These are phyloP conservation scores for Cutaneotrichosporon sp. DNA, from an alignment of 1,284 basidiomycete species.

Conservation along the genomic window DNA sequence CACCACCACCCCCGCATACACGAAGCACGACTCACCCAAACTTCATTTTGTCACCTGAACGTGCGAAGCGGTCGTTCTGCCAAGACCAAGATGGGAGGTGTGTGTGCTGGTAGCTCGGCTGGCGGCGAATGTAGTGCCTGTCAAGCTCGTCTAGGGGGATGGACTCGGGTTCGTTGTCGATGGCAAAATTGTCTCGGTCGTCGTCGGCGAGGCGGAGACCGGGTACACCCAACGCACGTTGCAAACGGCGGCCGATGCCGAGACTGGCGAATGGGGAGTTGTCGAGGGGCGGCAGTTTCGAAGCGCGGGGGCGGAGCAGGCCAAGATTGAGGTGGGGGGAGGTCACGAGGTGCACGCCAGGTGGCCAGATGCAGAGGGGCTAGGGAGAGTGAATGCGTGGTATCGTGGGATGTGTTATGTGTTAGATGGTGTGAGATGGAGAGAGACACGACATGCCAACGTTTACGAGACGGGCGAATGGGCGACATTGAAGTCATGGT, in stretches of 20 bases:
- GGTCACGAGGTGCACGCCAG: neutral
- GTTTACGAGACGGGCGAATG: too few relatives aligned
- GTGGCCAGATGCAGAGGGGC: too few relatives aligned
- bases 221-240: conserved; percentile 11
- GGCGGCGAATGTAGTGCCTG: neutral
- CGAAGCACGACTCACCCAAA: conserved; percentile 44
- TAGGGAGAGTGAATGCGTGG: too few relatives aligned
- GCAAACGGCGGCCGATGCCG: conserved; percentile 5
- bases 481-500: too few relatives aligned
- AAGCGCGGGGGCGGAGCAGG: neutral
- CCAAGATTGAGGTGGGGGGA: neutral
- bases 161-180: neutral
- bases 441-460: too few relatives aligned
- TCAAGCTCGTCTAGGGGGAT: conserved; percentile 9
- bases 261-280: conserved; percentile 5
- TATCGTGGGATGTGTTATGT: too few relatives aligned
- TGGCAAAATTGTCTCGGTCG: neutral
- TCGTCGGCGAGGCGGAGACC: conserved; percentile 12
- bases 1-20: too few relatives aligned
- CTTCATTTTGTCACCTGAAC: conserved; percentile 48
- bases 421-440: too few relatives aligned
- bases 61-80: conserved; percentile 21
- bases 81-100: conserved; percentile 28
- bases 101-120: neutral
- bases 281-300: conserved; percentile 5